Evolutionary conservation across 2,329 filamentous ascomycete species (phyloP).

Genomic region (Colletotrichum orchidophilum): DNA sequence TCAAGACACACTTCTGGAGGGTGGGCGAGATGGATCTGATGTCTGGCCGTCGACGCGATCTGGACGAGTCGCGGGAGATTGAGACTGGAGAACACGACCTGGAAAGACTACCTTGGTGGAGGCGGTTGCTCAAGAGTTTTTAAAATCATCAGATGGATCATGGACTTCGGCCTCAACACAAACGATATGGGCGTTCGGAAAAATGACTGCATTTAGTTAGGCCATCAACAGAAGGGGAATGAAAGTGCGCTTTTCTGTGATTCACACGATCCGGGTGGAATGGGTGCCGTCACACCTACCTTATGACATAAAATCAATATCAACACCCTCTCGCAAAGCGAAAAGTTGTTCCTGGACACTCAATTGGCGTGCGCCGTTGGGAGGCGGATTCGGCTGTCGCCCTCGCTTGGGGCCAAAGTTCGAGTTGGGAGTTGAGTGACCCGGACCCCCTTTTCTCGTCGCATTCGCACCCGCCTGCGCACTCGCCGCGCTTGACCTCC

Average conservation of each 20-base stretch:
- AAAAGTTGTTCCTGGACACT: no score
- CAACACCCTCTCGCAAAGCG: background rate
- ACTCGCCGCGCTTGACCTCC: background rate
- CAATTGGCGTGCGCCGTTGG: background rate
- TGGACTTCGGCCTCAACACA: background rate
- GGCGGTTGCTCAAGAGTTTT: constrained; percentile 51
- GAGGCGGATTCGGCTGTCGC: background rate
- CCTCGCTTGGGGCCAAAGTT: background rate
- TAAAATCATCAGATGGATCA: constrained; percentile 38
- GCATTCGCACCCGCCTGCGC: constrained; percentile 1
- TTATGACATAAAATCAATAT: no score
- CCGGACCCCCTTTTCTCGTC: background rate
- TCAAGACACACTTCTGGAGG: constrained; percentile 61
- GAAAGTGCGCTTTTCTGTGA: background rate
- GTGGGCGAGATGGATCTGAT: constrained; percentile 65
- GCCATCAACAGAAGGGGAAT: background rate
- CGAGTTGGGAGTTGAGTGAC: background rate
- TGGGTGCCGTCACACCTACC: background rate
- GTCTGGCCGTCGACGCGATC: constrained; percentile 62
- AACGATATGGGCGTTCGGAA: background rate
- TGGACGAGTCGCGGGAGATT: constrained; percentile 56
- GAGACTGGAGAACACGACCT: constrained; percentile 38
- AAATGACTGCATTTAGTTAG: background rate
- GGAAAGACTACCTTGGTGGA: constrained; percentile 50
- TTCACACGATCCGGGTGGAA: background rate